phyloP scores from a whole-genome alignment of 2,329 filamentous ascomycete species.

The Hypomyces perniciosus region DNA sequence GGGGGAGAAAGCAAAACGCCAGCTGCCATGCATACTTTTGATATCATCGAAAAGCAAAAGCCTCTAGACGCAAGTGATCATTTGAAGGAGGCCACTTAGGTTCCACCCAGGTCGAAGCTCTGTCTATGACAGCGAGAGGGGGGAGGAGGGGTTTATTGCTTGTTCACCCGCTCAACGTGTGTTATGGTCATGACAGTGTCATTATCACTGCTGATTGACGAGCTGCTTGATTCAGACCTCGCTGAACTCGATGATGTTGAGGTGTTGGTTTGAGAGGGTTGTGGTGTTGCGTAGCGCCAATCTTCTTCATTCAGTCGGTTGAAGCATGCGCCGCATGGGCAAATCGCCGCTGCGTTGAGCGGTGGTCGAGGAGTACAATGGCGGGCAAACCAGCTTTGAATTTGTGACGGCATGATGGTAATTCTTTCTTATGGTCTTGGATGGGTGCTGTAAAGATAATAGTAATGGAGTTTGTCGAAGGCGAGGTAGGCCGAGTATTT shows the following conservation, averaged over 20 bases:
- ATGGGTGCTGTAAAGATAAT: neutral
- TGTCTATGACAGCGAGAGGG: too few relatives aligned
- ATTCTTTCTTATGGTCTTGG: neutral
- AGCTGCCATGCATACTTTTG: too few relatives aligned
- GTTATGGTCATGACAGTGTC: neutral
- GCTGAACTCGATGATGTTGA: neutral
- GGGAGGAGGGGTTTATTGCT: neutral
- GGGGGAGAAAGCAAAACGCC: too few relatives aligned
- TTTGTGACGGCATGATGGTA: conserved; percentile 26
- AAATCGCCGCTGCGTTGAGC: conserved; percentile 27
- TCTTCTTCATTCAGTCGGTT: conserved; percentile 13
- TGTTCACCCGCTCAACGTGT: neutral
- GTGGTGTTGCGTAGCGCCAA: neutral
- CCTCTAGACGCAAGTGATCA: too few relatives aligned
- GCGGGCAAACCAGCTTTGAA: conserved; percentile 34
- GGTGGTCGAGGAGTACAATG: conserved; percentile 36
- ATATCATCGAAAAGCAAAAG: too few relatives aligned
- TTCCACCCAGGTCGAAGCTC: too few relatives aligned
- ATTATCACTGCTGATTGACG: neutral
- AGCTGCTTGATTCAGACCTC: neutral
- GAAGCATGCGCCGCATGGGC: conserved; percentile 33
- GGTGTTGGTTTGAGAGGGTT: neutral
- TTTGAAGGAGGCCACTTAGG: too few relatives aligned
- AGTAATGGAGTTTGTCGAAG: neutral
- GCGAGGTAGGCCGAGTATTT: neutral